Evolutionary conservation across 2,329 filamentous ascomycete species (phyloP), one percentile per base, ranked within the genome.

Genomic region (Microsporum audouinii): DNA sequence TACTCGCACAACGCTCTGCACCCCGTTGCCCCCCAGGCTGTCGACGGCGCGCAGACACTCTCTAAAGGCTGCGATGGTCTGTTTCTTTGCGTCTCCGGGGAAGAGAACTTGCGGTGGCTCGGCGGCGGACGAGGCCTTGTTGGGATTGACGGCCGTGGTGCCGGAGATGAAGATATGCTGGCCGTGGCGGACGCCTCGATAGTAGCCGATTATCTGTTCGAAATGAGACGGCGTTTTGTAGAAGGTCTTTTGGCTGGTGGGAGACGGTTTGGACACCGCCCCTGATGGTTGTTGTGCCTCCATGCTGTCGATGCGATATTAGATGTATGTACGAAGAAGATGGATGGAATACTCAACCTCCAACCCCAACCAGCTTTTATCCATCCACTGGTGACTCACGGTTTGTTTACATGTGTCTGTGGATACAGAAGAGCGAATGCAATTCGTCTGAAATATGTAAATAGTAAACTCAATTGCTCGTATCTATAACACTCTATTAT

Each of bases 131-230:
- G 70, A 72, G 6, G 45, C 45, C 1, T 69, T 70, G 57, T 72
- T 68, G 1, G 70, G 71, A 57, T 73, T 70, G 43, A 73, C 69
- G 14, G 73, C 69, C 6, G 73, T 76, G n/a, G 73, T 72, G 12
- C 73, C 73, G 7, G 73, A 71, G 29, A 75, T 71, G 64, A 70
- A 74, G 55, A 76, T 72, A 3, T 70, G 68, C 2, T 67, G 65
- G 3, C 71, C 71, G 36, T 68, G 68, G 5, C 72, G 72, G 23
- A 76, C 68, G 17, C 73, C 73, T 39, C 73, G 73, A 61, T 75
- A 73, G 60, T 75, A 73, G 36, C 72, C 72, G 60, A 74, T 70
- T 45, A 64, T 64, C 36, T 68, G 65, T 60, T 76, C 73, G 63
- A 69, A 75, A 4, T 72, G 73, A 3, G 73, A 75, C 17, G 67